phyloP scores from a whole-genome alignment of 306 rosid genomes.

The Vigna reflexopilosa region DNA sequence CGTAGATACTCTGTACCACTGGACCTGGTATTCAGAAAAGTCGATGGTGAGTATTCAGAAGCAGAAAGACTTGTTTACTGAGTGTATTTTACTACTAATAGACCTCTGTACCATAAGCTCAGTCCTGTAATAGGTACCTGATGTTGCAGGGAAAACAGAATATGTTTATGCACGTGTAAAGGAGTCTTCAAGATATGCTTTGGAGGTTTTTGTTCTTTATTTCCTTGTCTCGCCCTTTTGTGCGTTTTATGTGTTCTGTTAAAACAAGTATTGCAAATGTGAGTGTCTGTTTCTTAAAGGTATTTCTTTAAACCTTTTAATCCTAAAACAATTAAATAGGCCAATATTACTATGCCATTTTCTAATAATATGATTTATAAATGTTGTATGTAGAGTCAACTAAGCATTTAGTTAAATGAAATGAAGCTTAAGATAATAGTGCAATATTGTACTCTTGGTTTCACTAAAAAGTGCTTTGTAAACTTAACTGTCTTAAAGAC shows the following conservation, averaged over 20 bases:
- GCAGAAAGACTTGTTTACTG: constrained; percentile 22
- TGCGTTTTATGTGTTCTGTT: constrained; percentile 15
- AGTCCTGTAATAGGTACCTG: constrained; percentile 15
- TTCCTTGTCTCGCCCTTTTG: constrained; percentile 23
- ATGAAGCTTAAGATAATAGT: not conserved
- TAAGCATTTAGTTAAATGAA: constrained; percentile 11
- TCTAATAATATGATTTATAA: constrained; percentile 18
- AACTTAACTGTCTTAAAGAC: constrained; percentile 13
- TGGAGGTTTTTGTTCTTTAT: constrained; percentile 64
- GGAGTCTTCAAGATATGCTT: constrained; percentile 77
- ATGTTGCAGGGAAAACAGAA: constrained; percentile 86
- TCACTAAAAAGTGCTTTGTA: not conserved
- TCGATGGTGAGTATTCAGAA: constrained; percentile 73
- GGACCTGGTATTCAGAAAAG: constrained; percentile 64
- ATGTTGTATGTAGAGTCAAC: constrained; percentile 17
- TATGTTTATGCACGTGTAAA: constrained; percentile 75
- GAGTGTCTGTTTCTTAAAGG: constrained; percentile 27
- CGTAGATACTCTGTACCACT: constrained; percentile 83
- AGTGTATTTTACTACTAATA: constrained; percentile 22
- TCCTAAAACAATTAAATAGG: constrained; percentile 22
- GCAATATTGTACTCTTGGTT: constrained; percentile 8
- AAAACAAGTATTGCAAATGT: constrained; percentile 8
- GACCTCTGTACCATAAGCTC: constrained; percentile 10
- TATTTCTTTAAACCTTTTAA: constrained; percentile 15
- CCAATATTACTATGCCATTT: constrained; percentile 21